Evolutionary conservation across 768 basidiomycete genomes (phyloP).

Genomic region (Lactarius sanguifluus): DNA sequence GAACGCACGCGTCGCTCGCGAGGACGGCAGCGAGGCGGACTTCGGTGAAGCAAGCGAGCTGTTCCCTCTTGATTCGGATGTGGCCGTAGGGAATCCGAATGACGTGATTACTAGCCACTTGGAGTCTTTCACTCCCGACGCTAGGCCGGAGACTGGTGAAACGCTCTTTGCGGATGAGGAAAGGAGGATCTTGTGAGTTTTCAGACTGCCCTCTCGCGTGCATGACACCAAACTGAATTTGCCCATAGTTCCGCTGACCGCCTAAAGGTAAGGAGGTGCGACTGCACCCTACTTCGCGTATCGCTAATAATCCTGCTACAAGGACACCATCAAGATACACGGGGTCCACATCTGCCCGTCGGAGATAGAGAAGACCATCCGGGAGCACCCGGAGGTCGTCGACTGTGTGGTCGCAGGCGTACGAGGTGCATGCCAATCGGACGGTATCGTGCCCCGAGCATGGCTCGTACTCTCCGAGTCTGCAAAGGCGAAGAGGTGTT

Average conservation of each 20-base stretch:
- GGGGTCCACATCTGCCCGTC: conserved; percentile 76
- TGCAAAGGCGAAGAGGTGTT: conserved; percentile 48
- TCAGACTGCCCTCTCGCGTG: not conserved
- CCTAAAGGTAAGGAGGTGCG: conserved; percentile 50
- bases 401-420: conserved; percentile 79
- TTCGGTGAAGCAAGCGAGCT: conserved; percentile 64
- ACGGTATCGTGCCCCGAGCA: conserved; percentile 74
- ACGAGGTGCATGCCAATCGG: conserved; percentile 62
- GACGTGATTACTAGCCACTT: conserved; percentile 57
- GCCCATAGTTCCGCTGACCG: conserved; percentile 64
- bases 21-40: conserved; percentile 53
- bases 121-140: conserved; percentile 58
- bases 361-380: conserved; percentile 69
- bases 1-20: conserved; percentile 56
- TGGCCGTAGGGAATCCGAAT: conserved; percentile 68
- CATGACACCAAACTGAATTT: not conserved
- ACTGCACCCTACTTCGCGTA: not conserved
- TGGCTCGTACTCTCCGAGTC: conserved; percentile 66
- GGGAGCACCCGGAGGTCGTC: conserved; percentile 58
- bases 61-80: conserved; percentile 52
- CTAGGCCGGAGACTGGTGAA: conserved; percentile 78
- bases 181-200: conserved; percentile 61
- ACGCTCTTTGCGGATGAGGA: conserved; percentile 57
- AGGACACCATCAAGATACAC: conserved; percentile 75
- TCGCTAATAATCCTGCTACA: conserved; percentile 31